These are phyloP conservation scores for Prunus yedoensis DNA, from an alignment of 331 rosid species.

Conservation along the genomic window DNA sequence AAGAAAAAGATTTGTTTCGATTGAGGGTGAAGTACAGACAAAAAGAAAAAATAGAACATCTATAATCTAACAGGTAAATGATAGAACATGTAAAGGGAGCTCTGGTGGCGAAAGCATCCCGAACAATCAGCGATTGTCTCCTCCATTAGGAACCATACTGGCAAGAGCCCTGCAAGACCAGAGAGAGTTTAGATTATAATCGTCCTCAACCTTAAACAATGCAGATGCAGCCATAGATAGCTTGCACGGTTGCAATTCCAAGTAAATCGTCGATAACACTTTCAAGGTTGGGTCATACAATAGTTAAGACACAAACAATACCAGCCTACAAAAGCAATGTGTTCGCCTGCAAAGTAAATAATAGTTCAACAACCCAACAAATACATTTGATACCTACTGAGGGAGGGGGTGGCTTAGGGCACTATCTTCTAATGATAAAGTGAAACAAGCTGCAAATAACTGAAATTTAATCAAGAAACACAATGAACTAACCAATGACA, in stretches of 20 bases:
- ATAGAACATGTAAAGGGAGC: conserved; percentile 18
- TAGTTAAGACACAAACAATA: not conserved
- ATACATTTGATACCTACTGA: not conserved
- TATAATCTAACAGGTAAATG: conserved; percentile 23
- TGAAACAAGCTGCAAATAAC: not conserved
- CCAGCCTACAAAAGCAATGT: not conserved
- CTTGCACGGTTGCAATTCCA: not conserved
- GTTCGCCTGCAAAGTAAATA: not conserved
- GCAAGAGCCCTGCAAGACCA: conserved; percentile 58
- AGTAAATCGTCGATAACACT: not conserved
- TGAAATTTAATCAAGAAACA: not conserved
- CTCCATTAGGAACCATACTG: conserved; percentile 40
- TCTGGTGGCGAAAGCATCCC: conserved; percentile 26
- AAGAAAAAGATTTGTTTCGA: conserved; percentile 3
- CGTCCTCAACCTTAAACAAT: not conserved
- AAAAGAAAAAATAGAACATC: not conserved
- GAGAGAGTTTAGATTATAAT: not conserved
- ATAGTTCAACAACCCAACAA: not conserved
- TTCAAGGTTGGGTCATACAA: not conserved
- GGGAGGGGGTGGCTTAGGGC: not conserved
- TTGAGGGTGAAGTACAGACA: conserved; percentile 11
- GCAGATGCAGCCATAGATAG: not conserved
- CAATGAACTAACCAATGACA: not conserved
- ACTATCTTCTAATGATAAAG: not conserved
- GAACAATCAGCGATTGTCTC: conserved; percentile 51